Evolutionary conservation across 2,329 filamentous ascomycete genomes (phyloP), one percentile per base, ranked within the genome.

Genomic region (Dichotomopilus funicola): DNA sequence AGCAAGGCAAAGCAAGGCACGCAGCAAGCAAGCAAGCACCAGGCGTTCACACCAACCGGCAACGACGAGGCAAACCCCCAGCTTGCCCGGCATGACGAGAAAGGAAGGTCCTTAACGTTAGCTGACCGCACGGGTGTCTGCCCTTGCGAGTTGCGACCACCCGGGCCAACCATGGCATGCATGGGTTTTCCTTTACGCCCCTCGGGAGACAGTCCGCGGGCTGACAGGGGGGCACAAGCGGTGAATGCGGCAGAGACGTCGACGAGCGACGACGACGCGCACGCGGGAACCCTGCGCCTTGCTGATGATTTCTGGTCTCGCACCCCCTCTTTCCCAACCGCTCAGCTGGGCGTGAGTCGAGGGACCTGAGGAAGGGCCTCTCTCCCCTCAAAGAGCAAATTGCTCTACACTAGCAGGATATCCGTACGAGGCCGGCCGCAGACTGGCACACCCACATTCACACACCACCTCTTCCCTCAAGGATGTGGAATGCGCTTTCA

Each of bases 91-190:
- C 55, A 49, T 43, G 60, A 63, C 61, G 31, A 63, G 58, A 62
- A 53, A 63, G 61, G 61, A 63, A 63, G 60, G 61, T 62, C 54
- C 27, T 58, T 58, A 58, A 54, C 31, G 11, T 40, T 13, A 27
- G 19, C 19, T 27, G 19, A 27, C 19, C 19, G 19, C 19, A 27
- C 19, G 19, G 19, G 19, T 27, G 19, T 27, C 19, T 27, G 19
- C 36, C 53, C 41, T 45, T 33, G 34, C 13, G 11, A 42, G 40
- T 13, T 5, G 12, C 8, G 8, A n/a, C 35, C 33, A 40, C 40
- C 38, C 34, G 31, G 13, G 46, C 58, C 56, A 58, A 54, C 54
- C 49, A 55, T 54, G 51, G 9, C 48, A 9, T 8, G 10, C 49
- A 55, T 54, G 51, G 9, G 51, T 10, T 8, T 6, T 41, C 40